Conservation (phyloP, 495 filamentous ascomycete genomes). For the Chaetomidium leptoderma region DNA sequence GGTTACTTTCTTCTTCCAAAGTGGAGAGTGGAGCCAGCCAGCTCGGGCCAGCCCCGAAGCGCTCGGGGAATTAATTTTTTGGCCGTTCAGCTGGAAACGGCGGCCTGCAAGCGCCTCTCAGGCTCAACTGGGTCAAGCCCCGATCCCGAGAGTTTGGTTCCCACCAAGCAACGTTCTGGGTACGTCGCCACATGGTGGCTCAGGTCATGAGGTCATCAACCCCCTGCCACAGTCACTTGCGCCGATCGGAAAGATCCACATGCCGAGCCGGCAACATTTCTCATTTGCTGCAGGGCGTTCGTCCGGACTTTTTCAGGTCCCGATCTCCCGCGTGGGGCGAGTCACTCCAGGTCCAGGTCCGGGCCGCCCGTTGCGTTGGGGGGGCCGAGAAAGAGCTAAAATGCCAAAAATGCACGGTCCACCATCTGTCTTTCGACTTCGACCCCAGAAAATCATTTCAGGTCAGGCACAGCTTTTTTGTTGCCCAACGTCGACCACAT, state of each 20-base stretch:
- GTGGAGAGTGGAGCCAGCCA: too few relatives aligned
- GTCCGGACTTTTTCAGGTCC: neutral
- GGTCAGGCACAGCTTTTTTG: conserved; percentile 11
- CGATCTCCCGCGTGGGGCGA: conserved; percentile 1
- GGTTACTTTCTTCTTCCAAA: neutral
- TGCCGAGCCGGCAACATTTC: neutral
- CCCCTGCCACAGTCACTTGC: neutral
- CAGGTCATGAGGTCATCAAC: neutral
- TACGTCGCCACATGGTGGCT: conserved; percentile 22
- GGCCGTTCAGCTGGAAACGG: neutral
- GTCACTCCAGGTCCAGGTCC: too few relatives aligned
- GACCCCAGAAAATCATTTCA: neutral
- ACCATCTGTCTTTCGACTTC: conserved; percentile 21
- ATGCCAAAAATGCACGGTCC: conserved; percentile 18
- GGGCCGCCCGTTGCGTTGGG: too few relatives aligned
- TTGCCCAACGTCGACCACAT: conserved; percentile 18
- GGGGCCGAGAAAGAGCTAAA: too few relatives aligned
- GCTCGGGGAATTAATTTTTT: conserved; percentile 13
- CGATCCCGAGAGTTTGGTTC: conserved; percentile 28
- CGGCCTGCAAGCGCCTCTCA: conserved; percentile 18
- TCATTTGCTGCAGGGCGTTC: neutral
- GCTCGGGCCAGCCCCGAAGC: neutral
- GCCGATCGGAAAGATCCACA: conserved; percentile 9
- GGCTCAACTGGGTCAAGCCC: conserved; percentile 9
- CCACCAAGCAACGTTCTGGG: neutral